Base-by-base conservation (phyloP, 495 filamentous ascomycete genomes). In the Tirmania nivea region DNA sequence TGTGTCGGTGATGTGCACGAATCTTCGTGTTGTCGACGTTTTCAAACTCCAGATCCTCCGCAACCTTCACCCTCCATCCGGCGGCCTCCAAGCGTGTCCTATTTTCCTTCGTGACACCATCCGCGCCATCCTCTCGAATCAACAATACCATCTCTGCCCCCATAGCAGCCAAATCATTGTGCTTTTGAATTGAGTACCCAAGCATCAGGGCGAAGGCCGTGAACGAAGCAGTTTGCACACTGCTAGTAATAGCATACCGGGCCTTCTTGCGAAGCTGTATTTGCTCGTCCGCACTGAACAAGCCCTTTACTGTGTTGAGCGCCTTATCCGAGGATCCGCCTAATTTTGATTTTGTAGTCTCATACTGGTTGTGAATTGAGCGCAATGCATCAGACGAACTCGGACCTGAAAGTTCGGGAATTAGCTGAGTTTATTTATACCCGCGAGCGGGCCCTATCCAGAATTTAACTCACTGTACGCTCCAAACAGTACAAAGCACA, bases 161-260 rank as follows among this genome's bases (percentile, higher is more conserved):
- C 60, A 62, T 59, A n/a, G 60, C 60, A 34, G 50, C 70, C 10
- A 63, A 31, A 34, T 63, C 60, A 42, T 63, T 63, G 56, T 63
- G 61, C 31, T 63, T 63, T 37, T 62, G 61, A 50, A 63, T 63
- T 31, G 61, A 57, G 42, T 63, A 63, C 5, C 52, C 61, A 14
- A 63, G 49, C 53, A 62, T 50, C 16, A 63, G 45, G 21, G 61
- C 61, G 56, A 60, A 57, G 48, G 61, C 50, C 1, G 60, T 60
- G 49, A 62, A 63, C 20, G 60, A 62, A 21, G 57, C 60, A 12
- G 61, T 63, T 37, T 63, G 61, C 0, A 63, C 61, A 35, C 54
- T 57, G 11, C 51, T 55, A 16, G 61, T 62, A 31, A 63, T 63
- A 8, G 61, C 61, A 56, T 62, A 63, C 12, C 60, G 54, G 10